Evolutionary conservation across 2,329 filamentous ascomycete genomes (phyloP).

Genomic region (Diatrype stigma): DNA sequence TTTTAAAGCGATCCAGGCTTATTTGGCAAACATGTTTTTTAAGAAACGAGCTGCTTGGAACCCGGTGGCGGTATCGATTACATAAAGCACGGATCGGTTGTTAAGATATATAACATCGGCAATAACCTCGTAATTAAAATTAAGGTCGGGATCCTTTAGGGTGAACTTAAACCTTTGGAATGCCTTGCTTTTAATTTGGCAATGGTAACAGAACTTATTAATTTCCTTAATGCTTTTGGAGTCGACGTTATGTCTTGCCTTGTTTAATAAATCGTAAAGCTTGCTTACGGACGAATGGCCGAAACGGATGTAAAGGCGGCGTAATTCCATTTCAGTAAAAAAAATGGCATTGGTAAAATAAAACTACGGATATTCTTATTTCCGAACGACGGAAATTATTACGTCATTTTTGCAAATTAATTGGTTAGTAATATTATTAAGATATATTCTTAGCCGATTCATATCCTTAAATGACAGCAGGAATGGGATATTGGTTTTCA

Average conservation of each 20-base stretch:
- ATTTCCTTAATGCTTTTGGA: no score
- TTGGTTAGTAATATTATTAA: constrained; percentile 3
- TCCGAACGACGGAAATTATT: neutral
- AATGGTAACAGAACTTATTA: constrained; percentile 4
- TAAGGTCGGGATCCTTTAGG: constrained; percentile 1
- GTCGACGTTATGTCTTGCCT: neutral
- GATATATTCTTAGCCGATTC: constrained; percentile 1
- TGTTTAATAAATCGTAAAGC: constrained; percentile 1
- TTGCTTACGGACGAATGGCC: neutral
- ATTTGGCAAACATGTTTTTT: constrained; percentile 1
- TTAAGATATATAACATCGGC: constrained; percentile 1
- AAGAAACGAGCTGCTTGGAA: constrained; percentile 1
- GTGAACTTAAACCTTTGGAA: constrained; percentile 2
- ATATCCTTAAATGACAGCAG: constrained; percentile 2
- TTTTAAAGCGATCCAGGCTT: neutral
- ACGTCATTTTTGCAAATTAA: no score
- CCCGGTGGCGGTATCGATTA: neutral
- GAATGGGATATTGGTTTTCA: constrained; percentile 1
- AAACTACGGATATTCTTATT: constrained; percentile 1
- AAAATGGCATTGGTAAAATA: neutral
- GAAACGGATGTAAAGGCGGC: neutral
- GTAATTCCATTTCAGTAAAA: constrained; percentile 1
- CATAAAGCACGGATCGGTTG: neutral
- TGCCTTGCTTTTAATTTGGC: neutral
- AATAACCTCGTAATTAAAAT: constrained; percentile 3